Evolutionary conservation across 768 basidiomycete species (phyloP).

Genomic region (Lactarius sanguifluus): DNA sequence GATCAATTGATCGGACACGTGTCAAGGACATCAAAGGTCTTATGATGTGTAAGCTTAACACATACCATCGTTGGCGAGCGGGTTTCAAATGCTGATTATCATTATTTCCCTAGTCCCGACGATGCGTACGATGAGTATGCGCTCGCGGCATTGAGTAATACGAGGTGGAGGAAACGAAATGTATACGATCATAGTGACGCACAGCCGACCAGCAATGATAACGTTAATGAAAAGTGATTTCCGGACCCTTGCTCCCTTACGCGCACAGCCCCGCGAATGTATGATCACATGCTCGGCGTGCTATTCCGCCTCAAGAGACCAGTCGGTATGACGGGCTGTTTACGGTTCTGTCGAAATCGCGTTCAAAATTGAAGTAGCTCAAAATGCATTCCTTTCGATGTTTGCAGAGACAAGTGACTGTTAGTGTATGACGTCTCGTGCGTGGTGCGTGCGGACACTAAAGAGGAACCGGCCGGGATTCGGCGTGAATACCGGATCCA

Average conservation of each 20-base stretch:
- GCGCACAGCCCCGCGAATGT: neutral
- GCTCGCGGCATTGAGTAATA: constrained; percentile 24
- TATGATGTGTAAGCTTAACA: constrained; percentile 63
- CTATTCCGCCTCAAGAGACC: neutral
- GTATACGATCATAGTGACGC: neutral
- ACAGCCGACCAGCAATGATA: neutral
- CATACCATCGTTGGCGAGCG: neutral
- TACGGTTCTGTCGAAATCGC: neutral
- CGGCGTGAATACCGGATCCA: neutral
- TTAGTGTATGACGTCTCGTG: neutral
- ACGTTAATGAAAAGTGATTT: constrained; percentile 11
- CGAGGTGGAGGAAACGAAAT: neutral
- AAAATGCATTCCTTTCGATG: neutral
- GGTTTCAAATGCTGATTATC: constrained; percentile 21
- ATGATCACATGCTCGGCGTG: neutral
- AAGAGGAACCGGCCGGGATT: neutral
- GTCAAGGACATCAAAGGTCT: constrained; percentile 67
- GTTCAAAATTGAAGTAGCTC: neutral
- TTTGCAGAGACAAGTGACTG: neutral
- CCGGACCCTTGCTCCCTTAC: neutral
- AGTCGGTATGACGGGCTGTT: neutral
- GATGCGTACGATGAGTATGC: constrained; percentile 37
- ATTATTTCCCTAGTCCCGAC: constrained; percentile 45
- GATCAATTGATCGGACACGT: constrained; percentile 51
- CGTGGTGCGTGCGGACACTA: neutral